Conservation (phyloP, 2,329 filamentous ascomycete species). For the Fusarium albidum region DNA sequence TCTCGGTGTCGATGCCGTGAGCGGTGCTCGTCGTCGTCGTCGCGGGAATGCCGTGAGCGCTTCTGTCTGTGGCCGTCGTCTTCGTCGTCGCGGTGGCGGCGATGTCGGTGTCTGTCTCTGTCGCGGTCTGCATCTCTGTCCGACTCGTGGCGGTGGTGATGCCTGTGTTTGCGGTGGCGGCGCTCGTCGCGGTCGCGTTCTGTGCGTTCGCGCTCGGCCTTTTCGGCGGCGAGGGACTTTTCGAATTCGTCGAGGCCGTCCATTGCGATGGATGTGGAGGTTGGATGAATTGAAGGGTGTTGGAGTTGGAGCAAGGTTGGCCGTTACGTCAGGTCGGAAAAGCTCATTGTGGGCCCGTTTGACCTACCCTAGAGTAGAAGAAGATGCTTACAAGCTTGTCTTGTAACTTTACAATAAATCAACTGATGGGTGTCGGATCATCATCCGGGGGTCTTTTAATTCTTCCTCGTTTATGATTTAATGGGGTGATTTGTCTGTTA, state of each 20-base stretch:
- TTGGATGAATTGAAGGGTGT: neutral
- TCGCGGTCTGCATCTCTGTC: conserved; percentile 38
- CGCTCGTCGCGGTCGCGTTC: conserved; percentile 57
- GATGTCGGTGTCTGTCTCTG: conserved; percentile 32
- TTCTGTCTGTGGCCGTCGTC: conserved; percentile 43
- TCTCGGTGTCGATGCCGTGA: conserved; percentile 45
- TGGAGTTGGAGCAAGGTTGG: neutral
- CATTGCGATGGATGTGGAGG: conserved; percentile 44
- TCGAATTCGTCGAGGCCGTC: conserved; percentile 77
- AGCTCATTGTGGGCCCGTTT: conserved; percentile 22
- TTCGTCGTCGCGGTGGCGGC: conserved; percentile 40
- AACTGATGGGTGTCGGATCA: no score
- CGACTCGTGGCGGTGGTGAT: conserved; percentile 55
- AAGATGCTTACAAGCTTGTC: no score
- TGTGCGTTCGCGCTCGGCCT: conserved; percentile 58
- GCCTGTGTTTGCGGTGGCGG: conserved; percentile 53
- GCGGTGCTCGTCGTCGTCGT: conserved; percentile 53
- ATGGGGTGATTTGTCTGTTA: no score
- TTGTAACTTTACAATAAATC: no score
- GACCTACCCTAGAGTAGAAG: neutral
- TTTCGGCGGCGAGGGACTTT: conserved; percentile 74
- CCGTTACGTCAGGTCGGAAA: conserved; percentile 31
- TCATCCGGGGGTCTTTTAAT: no score
- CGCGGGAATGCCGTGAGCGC: conserved; percentile 44
- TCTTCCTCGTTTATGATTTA: no score